Evolutionary conservation across 306 rosid species (phyloP).

Genomic region (Luffa acutangula): DNA sequence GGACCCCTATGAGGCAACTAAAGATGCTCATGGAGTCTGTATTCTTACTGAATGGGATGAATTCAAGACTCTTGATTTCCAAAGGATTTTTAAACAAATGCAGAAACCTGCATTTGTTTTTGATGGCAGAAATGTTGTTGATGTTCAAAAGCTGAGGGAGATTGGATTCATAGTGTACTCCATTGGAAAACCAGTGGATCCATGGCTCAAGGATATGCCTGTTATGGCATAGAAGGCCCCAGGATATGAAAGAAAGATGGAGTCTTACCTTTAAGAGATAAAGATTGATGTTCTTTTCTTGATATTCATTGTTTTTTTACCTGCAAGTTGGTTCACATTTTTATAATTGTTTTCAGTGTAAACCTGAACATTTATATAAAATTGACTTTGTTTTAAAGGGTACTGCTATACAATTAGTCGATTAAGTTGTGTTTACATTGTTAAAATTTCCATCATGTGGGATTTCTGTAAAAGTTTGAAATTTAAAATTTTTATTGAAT

Average conservation of each 20-base stretch:
- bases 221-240: conserved; percentile 17
- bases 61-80: conserved; percentile 58
- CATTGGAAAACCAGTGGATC: conserved; percentile 63
- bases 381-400: not conserved
- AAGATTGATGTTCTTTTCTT: not conserved
- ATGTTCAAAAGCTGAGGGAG: conserved; percentile 49
- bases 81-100: conserved; percentile 48
- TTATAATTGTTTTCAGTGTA: not conserved
- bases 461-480: not conserved
- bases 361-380: not conserved
- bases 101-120: conserved; percentile 79
- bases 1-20: conserved; percentile 58
- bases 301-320: not conserved
- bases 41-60: conserved; percentile 88
- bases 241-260: not conserved
- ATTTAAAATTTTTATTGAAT: not conserved
- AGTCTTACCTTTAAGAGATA: not conserved
- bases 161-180: conserved; percentile 71
- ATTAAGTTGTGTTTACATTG: not conserved
- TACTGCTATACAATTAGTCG: not conserved
- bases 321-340: not conserved
- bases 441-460: not conserved
- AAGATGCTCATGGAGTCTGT: conserved; percentile 72
- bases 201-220: conserved; percentile 51
- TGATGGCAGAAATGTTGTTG: conserved; percentile 61